Conservation (phyloP, 2,329 filamentous ascomycete genomes). For the Nannizziopsis barbatae region DNA sequence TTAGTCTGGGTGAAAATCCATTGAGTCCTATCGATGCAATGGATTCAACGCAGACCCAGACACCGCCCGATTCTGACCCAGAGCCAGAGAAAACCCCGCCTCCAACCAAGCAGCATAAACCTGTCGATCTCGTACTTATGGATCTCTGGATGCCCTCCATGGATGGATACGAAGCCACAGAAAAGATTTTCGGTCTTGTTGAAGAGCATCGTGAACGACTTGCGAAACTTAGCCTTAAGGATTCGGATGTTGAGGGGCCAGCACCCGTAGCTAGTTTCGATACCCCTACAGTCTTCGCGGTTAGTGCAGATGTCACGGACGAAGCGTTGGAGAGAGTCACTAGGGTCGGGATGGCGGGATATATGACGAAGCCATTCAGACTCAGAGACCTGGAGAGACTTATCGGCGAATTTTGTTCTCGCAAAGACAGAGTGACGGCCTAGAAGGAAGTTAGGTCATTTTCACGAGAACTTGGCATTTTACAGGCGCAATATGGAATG, state of each 20-base stretch:
- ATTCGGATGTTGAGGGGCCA: conserved; percentile 13
- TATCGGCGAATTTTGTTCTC: conserved; percentile 41
- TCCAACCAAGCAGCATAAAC: conserved; percentile 20
- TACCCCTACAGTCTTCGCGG: conserved; percentile 45
- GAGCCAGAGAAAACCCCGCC: conserved; percentile 3
- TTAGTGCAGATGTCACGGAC: conserved; percentile 57
- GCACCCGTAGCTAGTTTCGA: conserved; percentile 18
- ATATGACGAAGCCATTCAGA: conserved; percentile 58
- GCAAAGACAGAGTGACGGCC: neutral
- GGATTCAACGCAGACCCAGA: conserved; percentile 2
- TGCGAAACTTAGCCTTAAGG: conserved; percentile 1
- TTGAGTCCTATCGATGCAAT: neutral
- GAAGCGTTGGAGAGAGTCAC: conserved; percentile 50
- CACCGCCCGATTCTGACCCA: conserved; percentile 3
- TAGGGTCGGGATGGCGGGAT: conserved; percentile 54
- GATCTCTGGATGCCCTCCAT: conserved; percentile 68
- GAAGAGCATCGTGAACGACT: conserved; percentile 26
- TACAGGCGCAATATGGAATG: neutral
- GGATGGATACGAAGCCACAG: conserved; percentile 59
- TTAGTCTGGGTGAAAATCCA: neutral
- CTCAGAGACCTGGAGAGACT: conserved; percentile 51
- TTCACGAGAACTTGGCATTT: too few species aligned
- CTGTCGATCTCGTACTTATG: conserved; percentile 57
- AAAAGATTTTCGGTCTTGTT: conserved; percentile 49
- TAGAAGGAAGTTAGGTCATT: neutral